Base-by-base conservation (phyloP, 306 rosid species). In the Delonix regia region DNA sequence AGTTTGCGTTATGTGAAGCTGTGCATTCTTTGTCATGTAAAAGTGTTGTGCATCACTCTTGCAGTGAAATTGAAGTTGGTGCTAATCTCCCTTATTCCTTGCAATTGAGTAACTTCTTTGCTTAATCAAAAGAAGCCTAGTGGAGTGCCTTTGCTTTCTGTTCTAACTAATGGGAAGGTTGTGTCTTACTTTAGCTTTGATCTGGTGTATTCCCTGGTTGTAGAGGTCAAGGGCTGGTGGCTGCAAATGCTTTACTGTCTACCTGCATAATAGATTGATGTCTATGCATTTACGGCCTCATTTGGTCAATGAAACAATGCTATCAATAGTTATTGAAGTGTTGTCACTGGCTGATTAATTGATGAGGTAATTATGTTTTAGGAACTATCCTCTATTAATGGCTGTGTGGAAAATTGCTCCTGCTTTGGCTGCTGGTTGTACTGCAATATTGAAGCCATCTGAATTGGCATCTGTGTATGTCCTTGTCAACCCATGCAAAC, bases 371-470 rank as follows among this genome's bases (percentile, higher is more conserved):
- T 73, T 74, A 61, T 84, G 64, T 70, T 75, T 24, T 73, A 90
- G 94, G 94, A 94, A 94, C 86, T 94, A 87, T 64, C 97, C 97
- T 30, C 80, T 92, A 51, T 72, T 92, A 51, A 89, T 92, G 96
- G 92, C 96, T 62, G 72, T 86, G 48, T 90, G 97, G 96, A 90
- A 90, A 82, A 96, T 92, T 59, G 96, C 93, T 80, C 90, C 96
- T 86, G 93, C 97, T 34, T 84, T 92, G 83, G 97, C 96, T 86
- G 96, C 97, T 67, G 97, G 96, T 66, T 90, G 97, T 78, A 82
- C 96, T 25, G 93, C 96, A 82, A 86, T 92, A 55, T 73, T 92
- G 80, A 92, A 92, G 87, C 97, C 97, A 3, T 90, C 96, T 78
- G 97, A 92, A 83, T 74, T 92, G 88, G 87, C 96, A 39, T 90